Base-by-base conservation (phyloP, 1,139 yeast species). In the Saccharomycopsis hybrid region DNA sequence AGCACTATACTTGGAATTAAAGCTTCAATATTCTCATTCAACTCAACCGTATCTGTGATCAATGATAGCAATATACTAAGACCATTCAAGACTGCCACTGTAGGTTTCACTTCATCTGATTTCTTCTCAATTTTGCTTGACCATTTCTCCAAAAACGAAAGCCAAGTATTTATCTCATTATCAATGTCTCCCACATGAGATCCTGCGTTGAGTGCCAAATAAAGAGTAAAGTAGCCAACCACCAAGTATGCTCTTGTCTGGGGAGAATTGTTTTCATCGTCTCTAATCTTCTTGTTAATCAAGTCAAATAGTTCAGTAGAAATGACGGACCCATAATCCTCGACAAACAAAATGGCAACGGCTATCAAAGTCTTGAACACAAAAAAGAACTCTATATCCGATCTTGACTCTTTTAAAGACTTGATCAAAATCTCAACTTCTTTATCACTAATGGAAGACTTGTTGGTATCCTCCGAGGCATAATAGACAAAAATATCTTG, bases 1-100 rank as follows among this genome's bases (percentile, higher is more conserved):
- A 70, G 67, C 11, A 73, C 65, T 25, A 73, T 59, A 46, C 72
- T 73, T 4, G 67, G 60, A 32, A 69, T 60, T 51, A 73, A 58
- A 42, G 67, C 71, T 46, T 70, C 70, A 5, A 72, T 52, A 2
- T 68, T 49, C 49, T 74, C 78, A 58, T 76, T 76, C 41, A 73
- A 62, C 50, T 65, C 70, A 2, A 68, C 66, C 7, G 72, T 72
- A 46, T 67, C 63, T 4, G 65, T 65, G 35, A 76, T 57, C 25
- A 77, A 62, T 0, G 81, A 74, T 47, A 76, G 62, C 31, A 76
- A 59, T 33, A 72, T 67, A 4, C 74, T 79, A 2, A 72, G 63
- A 3, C 78, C 81, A 55, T 76, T 41, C 9, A 51, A 29, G 5
- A 47, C 42, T 3, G 53, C 50, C n/a, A 49, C 52, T 5, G 44